Evolutionary conservation across 164 flowering plant genomes (phyloP).

Genomic region (Aristolochia contorta): DNA sequence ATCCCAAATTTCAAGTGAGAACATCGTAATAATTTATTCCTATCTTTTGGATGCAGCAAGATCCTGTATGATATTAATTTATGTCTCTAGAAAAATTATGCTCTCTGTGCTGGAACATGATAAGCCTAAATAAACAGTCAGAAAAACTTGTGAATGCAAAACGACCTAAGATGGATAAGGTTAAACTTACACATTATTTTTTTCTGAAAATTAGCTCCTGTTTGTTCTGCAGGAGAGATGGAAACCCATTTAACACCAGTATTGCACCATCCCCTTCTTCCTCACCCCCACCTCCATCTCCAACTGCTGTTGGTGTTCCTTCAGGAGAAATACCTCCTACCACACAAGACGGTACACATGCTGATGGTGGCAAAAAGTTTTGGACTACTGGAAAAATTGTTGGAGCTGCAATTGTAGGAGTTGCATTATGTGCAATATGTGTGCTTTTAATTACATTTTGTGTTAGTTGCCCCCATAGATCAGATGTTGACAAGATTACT

Average conservation of each 20-base stretch:
- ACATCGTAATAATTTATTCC: not conserved
- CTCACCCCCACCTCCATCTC: slow-evolving; percentile 35
- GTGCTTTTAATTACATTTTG: slow-evolving; percentile 28
- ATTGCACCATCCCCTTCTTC: slow-evolving; percentile 34
- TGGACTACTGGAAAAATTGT: slow-evolving; percentile 24
- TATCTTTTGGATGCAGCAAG: too few species aligned
- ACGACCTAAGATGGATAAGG: too few species aligned
- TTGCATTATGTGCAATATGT: slow-evolving; percentile 17
- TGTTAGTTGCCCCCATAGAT: slow-evolving; percentile 25
- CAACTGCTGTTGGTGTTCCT: slow-evolving; percentile 26
- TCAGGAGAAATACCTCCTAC: slow-evolving; percentile 31
- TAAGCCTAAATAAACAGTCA: not conserved
- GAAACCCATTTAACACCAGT: slow-evolving; percentile 64
- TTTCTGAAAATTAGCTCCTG: not conserved
- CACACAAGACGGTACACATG: slow-evolving; percentile 10
- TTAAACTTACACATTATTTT: too few species aligned
- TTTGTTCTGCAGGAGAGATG: slow-evolving; percentile 56
- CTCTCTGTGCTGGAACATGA: not conserved
- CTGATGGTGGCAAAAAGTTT: slow-evolving; percentile 10
- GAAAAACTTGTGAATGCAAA: not conserved
- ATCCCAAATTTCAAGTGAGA: slow-evolving; percentile 79
- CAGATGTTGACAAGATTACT: slow-evolving; percentile 10
- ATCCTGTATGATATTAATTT: too few species aligned
- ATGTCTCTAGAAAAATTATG: too few species aligned
- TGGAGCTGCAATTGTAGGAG: slow-evolving; percentile 31